These are phyloP conservation scores for Metschnikowia bowlesiae DNA, from an alignment of 805 yeast species.

Conservation along the genomic window DNA sequence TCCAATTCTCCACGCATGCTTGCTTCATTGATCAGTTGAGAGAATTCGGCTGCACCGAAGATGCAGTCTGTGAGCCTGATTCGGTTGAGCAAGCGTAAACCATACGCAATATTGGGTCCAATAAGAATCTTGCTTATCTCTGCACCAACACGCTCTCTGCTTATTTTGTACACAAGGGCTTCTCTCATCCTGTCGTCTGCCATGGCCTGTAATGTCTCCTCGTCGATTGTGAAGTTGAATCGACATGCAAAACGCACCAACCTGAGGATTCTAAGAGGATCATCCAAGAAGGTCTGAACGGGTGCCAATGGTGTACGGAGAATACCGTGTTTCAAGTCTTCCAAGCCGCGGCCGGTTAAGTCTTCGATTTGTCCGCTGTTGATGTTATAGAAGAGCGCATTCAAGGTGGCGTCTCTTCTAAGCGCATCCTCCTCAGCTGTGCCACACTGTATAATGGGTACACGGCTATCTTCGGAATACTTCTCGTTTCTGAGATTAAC, in stretches of 20 bases:
- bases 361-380: constrained; percentile 72
- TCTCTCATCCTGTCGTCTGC: constrained; percentile 47
- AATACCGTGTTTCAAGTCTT: constrained; percentile 65
- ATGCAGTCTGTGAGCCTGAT: constrained; percentile 55
- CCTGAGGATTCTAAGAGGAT: constrained; percentile 86
- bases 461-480: constrained; percentile 76
- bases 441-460: constrained; percentile 81
- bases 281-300: constrained; percentile 80
- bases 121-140: constrained; percentile 75
- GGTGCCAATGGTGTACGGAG: constrained; percentile 89
- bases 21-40: constrained; percentile 14
- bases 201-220: constrained; percentile 63
- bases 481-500: constrained; percentile 87
- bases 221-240: constrained; percentile 63
- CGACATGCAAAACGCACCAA: constrained; percentile 81
- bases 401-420: constrained; percentile 92
- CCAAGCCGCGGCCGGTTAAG: constrained; percentile 69
- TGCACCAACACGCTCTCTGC: constrained; percentile 84
- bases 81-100: constrained; percentile 53
- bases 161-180: constrained; percentile 67
- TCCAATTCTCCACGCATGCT: constrained; percentile 15
- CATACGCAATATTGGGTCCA: constrained; percentile 60
- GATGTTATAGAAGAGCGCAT: constrained; percentile 86
- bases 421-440: constrained; percentile 89
- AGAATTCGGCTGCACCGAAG: constrained; percentile 38